Conservation (phyloP, 129 eudicot species). For the Saposhnikovia divaricata region DNA sequence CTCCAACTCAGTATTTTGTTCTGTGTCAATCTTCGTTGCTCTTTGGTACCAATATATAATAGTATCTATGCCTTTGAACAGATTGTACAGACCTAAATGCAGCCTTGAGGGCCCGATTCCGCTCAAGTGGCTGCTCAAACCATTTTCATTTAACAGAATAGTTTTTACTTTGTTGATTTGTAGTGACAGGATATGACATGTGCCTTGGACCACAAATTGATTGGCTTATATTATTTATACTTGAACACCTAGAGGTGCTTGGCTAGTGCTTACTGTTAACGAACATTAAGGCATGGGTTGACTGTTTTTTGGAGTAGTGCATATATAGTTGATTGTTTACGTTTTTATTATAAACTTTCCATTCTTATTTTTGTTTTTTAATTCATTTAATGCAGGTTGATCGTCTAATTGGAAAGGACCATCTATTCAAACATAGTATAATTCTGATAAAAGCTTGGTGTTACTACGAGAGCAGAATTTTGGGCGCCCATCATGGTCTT, state of each 20-base stretch:
- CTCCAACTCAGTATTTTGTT: no score
- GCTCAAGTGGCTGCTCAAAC: neutral
- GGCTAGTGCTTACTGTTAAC: no score
- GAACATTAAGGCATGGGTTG: neutral
- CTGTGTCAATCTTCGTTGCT: neutral
- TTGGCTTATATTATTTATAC: no score
- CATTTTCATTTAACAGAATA: neutral
- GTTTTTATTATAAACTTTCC: neutral
- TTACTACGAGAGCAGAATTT: conserved; percentile 70
- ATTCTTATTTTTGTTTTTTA: neutral
- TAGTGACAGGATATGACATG: neutral
- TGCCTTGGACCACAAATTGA: neutral
- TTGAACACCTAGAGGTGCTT: no score
- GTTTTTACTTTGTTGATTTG: neutral
- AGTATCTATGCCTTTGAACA: neutral
- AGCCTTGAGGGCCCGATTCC: neutral
- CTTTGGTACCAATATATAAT: neutral
- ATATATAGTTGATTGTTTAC: neutral
- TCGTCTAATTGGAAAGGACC: conserved; percentile 55
- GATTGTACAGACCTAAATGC: neutral
- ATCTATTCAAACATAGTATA: conserved; percentile 83
- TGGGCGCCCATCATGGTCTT: conserved; percentile 80
- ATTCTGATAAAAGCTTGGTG: conserved; percentile 86
- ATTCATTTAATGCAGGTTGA: conserved; percentile 50
- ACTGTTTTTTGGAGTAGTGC: neutral